These are phyloP conservation scores for Bidens hawaiensis DNA, from an alignment of 140 eudicot species.

Conservation along the genomic window DNA sequence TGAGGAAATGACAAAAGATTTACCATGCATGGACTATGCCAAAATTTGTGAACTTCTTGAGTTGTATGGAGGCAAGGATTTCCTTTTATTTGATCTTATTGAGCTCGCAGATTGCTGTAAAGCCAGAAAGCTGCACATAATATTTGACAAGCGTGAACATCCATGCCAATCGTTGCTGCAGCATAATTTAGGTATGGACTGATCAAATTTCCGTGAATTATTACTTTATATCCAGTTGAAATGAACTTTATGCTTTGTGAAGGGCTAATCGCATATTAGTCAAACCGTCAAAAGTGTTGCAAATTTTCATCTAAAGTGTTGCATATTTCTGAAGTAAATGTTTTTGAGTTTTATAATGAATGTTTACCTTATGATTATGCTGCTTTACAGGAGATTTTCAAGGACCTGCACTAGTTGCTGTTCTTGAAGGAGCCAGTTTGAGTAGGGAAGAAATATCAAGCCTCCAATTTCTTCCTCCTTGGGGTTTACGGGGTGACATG, in stretches of 20 bases:
- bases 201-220: not conserved
- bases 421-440: slow-evolving; percentile 87
- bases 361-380: not conserved
- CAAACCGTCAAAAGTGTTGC: not conserved
- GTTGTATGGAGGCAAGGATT: slow-evolving; percentile 54
- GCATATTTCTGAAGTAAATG: not conserved
- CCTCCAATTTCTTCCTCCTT: slow-evolving; percentile 96
- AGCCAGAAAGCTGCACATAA: slow-evolving; percentile 75
- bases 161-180: slow-evolving; percentile 85
- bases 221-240: slow-evolving; percentile 15
- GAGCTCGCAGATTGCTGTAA: slow-evolving; percentile 99
- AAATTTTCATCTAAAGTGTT: not conserved
- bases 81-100: slow-evolving; percentile 81
- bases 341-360: slow-evolving; percentile 1
- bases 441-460: slow-evolving; percentile 87
- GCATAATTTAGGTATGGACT: slow-evolving; percentile 76
- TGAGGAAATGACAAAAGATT: slow-evolving; percentile 93
- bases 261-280: not conserved
- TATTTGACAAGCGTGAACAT: slow-evolving; percentile 92
- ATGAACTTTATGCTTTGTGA: slow-evolving; percentile 8
- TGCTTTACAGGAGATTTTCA: slow-evolving; percentile 83
- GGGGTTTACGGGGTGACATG: slow-evolving; percentile 91
- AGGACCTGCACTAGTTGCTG: slow-evolving; percentile 92
- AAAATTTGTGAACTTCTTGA: slow-evolving; percentile 78
- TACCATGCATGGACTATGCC: slow-evolving; percentile 86